A percentile compares a stretch with the other conserved stretches of the same genome.
Evolutionary conservation across 306 rosid genomes (phyloP).

Genomic region (Begonia masoniana): DNA sequence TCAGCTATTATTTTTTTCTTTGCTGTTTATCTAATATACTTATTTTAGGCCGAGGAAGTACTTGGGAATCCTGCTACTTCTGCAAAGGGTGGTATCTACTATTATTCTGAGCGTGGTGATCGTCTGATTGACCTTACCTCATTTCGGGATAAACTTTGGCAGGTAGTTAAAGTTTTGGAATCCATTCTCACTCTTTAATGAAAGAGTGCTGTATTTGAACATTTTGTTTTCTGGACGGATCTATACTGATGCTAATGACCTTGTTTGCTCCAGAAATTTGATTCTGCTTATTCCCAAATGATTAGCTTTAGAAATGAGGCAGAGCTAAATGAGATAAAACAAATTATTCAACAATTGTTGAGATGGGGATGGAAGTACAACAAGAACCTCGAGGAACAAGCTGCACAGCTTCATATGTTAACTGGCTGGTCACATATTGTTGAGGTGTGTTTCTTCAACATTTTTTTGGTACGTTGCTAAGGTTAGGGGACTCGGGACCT

Average conservation of each 20-base stretch:
- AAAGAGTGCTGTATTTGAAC: constrained; percentile 4
- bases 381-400: constrained; percentile 97
- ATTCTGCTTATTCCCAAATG: constrained; percentile 45
- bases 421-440: constrained; percentile 96
- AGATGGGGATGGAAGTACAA: constrained; percentile 99
- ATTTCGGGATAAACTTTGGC: constrained; percentile 87
- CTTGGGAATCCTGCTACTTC: constrained; percentile 63
- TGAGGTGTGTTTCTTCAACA: constrained; percentile 38
- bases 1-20: constrained; percentile 5
- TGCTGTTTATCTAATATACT: constrained; percentile 10
- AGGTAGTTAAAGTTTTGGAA: constrained; percentile 31
- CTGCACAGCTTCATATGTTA: constrained; percentile 93
- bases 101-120: constrained; percentile 94
- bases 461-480: neutral
- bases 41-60: constrained; percentile 60
- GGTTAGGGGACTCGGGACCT: no score
- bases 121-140: constrained; percentile 78
- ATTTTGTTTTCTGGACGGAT: neutral
- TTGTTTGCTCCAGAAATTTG: constrained; percentile 48
- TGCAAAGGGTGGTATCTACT: constrained; percentile 76
- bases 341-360: constrained; percentile 76
- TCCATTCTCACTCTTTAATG: constrained; percentile 6
- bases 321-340: constrained; percentile 58
- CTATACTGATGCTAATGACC: constrained; percentile 8
- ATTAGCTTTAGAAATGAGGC: constrained; percentile 57